These are phyloP conservation scores for Colletotrichum theobromicola DNA, from an alignment of 2,329 filamentous ascomycete species.

Conservation along the genomic window DNA sequence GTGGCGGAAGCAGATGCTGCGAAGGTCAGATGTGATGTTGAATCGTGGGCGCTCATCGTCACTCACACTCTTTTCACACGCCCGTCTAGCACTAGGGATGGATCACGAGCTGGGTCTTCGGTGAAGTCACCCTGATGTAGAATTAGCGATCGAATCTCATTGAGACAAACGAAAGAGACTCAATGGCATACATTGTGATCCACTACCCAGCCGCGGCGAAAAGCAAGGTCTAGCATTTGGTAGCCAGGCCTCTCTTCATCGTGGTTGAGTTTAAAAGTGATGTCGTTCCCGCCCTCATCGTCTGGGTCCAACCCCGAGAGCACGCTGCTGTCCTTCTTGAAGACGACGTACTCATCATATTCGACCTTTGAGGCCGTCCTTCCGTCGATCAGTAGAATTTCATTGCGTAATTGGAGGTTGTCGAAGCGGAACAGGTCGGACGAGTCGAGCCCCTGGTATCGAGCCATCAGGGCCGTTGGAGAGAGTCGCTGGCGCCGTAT, in stretches of 20 bases:
- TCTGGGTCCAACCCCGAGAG: background rate
- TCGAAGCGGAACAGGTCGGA: conserved; percentile 43
- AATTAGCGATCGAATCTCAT: background rate
- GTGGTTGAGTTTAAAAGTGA: conserved; percentile 36
- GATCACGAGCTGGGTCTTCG: conserved; percentile 12
- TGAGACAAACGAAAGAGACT: rapidly evolving
- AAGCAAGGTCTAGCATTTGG: conserved; percentile 35
- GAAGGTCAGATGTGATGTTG: background rate
- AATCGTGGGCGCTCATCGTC: rapidly evolving
- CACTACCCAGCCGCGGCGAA: conserved; percentile 33
- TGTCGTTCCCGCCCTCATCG: conserved; percentile 10
- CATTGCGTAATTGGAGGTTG: conserved; percentile 34
- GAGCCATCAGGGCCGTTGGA: conserved; percentile 11
- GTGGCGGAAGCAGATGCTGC: conserved; percentile 41
- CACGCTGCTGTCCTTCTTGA: conserved; percentile 27
- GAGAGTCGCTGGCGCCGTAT: background rate
- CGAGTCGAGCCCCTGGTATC: conserved; percentile 18
- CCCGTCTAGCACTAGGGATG: conserved; percentile 31
- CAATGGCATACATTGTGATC: conserved; percentile 30
- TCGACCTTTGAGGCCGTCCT: conserved; percentile 35
- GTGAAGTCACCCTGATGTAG: conserved; percentile 14
- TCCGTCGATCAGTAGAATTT: conserved; percentile 35
- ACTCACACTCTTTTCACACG: conserved; percentile 40
- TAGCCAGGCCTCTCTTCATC: conserved; percentile 35
- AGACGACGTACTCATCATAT: conserved; percentile 44